Base-by-base conservation (phyloP, 129 eudicot genomes). In the Pulicaria dysenterica region DNA sequence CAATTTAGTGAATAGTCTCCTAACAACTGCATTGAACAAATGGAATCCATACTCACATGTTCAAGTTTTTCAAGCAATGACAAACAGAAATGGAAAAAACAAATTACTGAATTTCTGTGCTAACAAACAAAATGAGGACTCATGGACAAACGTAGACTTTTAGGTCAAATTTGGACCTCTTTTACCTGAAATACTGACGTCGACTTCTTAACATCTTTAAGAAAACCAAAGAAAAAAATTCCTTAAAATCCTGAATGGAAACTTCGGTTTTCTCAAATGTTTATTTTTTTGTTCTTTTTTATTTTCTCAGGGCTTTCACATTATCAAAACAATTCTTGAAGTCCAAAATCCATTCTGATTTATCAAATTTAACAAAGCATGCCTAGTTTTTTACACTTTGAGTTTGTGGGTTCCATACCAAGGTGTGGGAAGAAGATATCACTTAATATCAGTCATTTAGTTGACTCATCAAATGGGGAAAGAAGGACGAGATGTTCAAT, bases 131-230 rank as follows among this genome's bases (percentile, higher is more conserved):
- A 12, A 49, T 40, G 53, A 40, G 36, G 19, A 51, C 40, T 64
- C 17, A 1, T 5, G 10, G 51, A 39, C 56, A 61, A 62, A 73
- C 49, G 36, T 73, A 9, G 53, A 63, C 62, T 14, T 64, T 54
- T 44, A 42, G 39, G 79, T 64, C 64, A 42, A 74, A 13, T 43
- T 24, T 64, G 66, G 57, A 75, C 72, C 42, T 41, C 5, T 54
- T 48, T 41, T n/a, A 54, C 58, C 79, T 74, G 65, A 15, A 73
- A 13, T 38, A 49, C 43, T 53, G 79, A 66, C 54, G 24, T 55
- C 43, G 79, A 66, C 79, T 40, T 75, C 66, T 36, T 64, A 47
- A 74, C 61, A 50, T 60, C 54, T 62, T 43, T 31, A 8, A 31
- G 48, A n/a, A 24, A 24, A 24, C 31, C 31, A 24, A 24, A 24